Conservation (phyloP, 1,139 yeast genomes). For the Hyphopichia pseudoburtonii region DNA sequence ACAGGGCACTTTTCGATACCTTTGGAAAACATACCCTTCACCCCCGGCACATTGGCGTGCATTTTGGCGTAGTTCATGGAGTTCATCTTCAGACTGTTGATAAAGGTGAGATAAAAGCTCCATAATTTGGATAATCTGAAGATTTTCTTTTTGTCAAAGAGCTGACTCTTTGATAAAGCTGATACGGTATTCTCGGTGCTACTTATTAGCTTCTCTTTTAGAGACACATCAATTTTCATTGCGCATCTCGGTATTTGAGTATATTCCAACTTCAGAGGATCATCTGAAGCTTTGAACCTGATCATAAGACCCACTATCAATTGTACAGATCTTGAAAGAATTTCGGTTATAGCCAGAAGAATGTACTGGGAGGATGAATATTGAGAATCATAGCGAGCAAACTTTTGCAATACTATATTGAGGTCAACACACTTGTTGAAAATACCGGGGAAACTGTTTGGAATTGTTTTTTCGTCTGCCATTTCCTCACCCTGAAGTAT, state of each 20-base stretch:
- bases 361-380: conserved; percentile 22
- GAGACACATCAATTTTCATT: neutral
- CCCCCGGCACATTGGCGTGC: conserved; percentile 35
- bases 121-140: conserved; percentile 36
- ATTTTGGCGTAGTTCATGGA: conserved; percentile 33
- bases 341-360: conserved; percentile 29
- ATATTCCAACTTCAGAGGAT: neutral
- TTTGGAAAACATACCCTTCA: conserved; percentile 11
- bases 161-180: conserved; percentile 13
- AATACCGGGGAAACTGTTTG: conserved; percentile 22
- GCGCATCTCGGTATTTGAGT: neutral
- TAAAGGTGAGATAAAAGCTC: conserved; percentile 42
- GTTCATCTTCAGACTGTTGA: conserved; percentile 30
- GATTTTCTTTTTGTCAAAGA: conserved; percentile 21
- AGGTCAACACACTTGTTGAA: conserved; percentile 19
- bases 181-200: conserved; percentile 14
- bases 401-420: conserved; percentile 13
- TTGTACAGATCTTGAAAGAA: conserved; percentile 34
- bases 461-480: conserved; percentile 19
- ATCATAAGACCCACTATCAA: conserved; percentile 36
- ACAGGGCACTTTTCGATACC: conserved; percentile 15
- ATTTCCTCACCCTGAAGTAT: conserved; percentile 38
- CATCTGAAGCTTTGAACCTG: conserved; percentile 20
- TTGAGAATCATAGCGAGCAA: conserved; percentile 5
- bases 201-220: neutral